Base-by-base conservation (phyloP, 2,329 filamentous ascomycete species). In the Xylaria arbuscula region DNA sequence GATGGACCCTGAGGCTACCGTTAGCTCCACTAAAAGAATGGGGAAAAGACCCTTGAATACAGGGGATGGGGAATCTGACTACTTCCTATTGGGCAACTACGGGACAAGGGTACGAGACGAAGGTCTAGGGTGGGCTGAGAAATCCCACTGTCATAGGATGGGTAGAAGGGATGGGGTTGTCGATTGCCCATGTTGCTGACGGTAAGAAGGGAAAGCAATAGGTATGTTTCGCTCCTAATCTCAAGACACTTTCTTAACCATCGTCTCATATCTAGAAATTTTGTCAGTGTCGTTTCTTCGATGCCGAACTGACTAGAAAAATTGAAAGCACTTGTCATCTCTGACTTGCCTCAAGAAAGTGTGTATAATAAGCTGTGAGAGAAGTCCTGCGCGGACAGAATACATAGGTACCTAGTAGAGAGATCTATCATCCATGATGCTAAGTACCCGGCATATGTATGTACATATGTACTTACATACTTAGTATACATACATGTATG, bases 1-100 rank as follows among this genome's bases (percentile, higher is more conserved):
- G 55, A 19, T 63, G 47, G 65, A 59, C 65, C 65, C 65, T 67
- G 61, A 64, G 55, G 55, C 55, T 64, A 59, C 54, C 48, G 59
- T 60, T 24, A 55, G 40, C 38, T 56, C 15, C 53, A 57, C 40
- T 50, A 47, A 55, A 57, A 48, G 15, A 64, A 64, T 48, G 61
- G 64, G 50, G 59, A 22, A 11, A 34, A 32, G 58, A 64, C 60
- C 65, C 65, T 64, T 55, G 22, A 22, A 58, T 19, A 47, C 59
- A 67, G 59, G 64, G 53, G 53, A 36, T 34, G 32, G 36, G 56
- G 8, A 9, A 19, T 24, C 40, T 45, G 15, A 24, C 28, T n/a
- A 24, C 13, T 5, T 42, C 15, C 3, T 7, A 42, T 17, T 42
- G 40, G 40, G n/a, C 40, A 45, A 45, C 15, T 6, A 13, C 40